Percentiles rank a stretch among this genome's conserved stretches.
These are phyloP conservation scores for Penicillium sp. DNA, from an alignment of 2,329 filamentous ascomycete species.

Conservation along the genomic window DNA sequence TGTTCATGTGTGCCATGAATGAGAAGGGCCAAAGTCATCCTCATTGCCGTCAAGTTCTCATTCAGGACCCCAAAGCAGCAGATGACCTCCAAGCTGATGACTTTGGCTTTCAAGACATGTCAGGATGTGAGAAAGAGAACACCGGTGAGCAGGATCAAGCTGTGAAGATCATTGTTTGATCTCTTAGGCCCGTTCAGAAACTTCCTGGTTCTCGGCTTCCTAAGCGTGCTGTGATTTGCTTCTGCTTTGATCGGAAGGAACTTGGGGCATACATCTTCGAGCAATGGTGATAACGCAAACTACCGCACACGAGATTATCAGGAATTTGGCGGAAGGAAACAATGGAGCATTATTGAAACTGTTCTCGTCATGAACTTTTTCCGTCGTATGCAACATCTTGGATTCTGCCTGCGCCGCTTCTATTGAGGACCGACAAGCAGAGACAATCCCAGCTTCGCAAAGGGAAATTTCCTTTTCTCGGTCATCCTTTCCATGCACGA, in stretches of 20 bases:
- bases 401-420: not conserved
- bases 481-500: not conserved
- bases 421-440: not conserved
- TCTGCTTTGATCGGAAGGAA: not conserved
- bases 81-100: no score
- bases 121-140: no score
- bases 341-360: not conserved
- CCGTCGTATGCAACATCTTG: not conserved
- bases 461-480: not conserved
- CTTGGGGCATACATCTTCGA: not conserved
- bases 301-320: not conserved
- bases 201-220: no score
- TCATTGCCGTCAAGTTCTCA: no score
- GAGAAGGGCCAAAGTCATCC: no score
- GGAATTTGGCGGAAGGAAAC: not conserved
- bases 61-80: no score
- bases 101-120: no score
- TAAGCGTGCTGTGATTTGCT: not conserved
- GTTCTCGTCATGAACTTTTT: not conserved
- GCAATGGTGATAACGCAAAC: not conserved
- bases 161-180: no score
- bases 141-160: no score
- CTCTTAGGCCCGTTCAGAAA: no score
- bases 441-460: not conserved
- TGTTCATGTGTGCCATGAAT: no score